phyloP scores from a whole-genome alignment of 2,329 filamentous ascomycete species.

The Aspergillus vadensis region DNA sequence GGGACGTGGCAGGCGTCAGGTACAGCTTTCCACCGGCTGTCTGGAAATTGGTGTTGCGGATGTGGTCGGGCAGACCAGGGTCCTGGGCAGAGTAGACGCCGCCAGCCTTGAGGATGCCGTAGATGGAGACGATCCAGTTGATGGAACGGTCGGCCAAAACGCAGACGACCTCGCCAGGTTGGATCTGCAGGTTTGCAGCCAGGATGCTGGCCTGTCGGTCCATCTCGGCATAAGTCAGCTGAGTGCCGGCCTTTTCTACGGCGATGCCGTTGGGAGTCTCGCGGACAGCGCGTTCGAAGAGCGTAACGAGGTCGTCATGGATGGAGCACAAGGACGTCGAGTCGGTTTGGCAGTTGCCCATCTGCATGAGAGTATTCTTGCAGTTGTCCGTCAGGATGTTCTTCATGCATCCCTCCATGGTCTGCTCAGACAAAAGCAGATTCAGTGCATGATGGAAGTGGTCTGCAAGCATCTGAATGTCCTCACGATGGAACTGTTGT shows the following conservation, averaged over 20 bases:
- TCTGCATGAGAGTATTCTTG: not conserved
- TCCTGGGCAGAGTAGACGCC: slow-evolving; percentile 27
- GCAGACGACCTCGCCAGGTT: slow-evolving; percentile 8
- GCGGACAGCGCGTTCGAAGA: not conserved
- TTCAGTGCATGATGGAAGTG: not conserved
- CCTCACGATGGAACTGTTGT: not conserved
- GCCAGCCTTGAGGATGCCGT: slow-evolving; percentile 11
- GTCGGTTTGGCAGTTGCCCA: slow-evolving; percentile 3
- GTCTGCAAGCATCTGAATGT: slow-evolving; percentile 3
- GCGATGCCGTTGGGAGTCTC: not conserved
- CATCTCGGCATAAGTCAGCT: slow-evolving; percentile 12
- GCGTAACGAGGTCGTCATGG: slow-evolving; percentile 8
- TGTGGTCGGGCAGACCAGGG: not conserved
- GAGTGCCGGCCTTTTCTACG: not conserved
- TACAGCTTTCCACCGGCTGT: too few species aligned
- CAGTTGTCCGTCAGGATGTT: too few species aligned
- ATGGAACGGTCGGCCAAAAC: slow-evolving; percentile 22
- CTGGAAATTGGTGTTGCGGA: not conserved
- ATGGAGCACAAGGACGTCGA: slow-evolving; percentile 2
- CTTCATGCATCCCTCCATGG: too few species aligned
- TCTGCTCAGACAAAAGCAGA: too few species aligned
- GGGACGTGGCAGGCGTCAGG: not conserved
- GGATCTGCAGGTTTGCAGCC: slow-evolving; percentile 11
- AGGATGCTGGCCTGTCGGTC: not conserved
- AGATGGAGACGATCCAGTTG: slow-evolving; percentile 16